These are phyloP conservation scores for Dothistroma pini DNA, from an alignment of 2,329 filamentous ascomycete species.

Conservation along the genomic window DNA sequence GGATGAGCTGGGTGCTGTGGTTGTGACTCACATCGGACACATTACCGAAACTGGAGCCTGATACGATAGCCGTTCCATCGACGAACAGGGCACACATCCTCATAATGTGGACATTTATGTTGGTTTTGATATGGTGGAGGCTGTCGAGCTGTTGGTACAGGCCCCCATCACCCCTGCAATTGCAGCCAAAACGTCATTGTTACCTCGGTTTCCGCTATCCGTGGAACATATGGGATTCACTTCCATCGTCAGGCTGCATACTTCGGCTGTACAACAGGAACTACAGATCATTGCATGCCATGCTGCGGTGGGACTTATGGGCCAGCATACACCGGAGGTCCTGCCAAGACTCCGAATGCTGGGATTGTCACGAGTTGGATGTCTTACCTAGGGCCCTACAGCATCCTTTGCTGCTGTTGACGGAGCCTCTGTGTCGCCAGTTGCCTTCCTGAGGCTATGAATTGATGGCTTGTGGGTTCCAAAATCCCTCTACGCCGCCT, in stretches of 20 bases:
- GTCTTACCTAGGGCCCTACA: background rate
- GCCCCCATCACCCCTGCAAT: background rate
- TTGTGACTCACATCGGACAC: background rate
- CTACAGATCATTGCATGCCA: background rate
- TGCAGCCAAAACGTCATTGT: background rate
- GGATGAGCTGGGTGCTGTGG: background rate
- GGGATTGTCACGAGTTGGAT: background rate
- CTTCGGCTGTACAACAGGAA: background rate
- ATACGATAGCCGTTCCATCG: no score
- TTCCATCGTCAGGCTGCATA: background rate
- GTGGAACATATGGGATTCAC: background rate
- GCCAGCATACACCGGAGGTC: background rate
- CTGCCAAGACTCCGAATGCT: background rate
- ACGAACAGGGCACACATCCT: background rate
- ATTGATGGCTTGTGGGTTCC: background rate
- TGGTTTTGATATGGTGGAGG: background rate
- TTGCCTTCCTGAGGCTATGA: background rate
- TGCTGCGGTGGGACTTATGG: background rate
- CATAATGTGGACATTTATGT: background rate
- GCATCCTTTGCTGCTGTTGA: background rate
- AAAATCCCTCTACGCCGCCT: background rate
- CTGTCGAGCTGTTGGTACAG: background rate
- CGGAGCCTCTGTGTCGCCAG: background rate
- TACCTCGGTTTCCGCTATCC: background rate
- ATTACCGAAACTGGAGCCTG: no score